Percentiles rank a stretch among this genome's conserved stretches.
These are phyloP conservation scores for Emericellopsis atlantica DNA, from an alignment of 2,329 filamentous ascomycete species.

Conservation along the genomic window DNA sequence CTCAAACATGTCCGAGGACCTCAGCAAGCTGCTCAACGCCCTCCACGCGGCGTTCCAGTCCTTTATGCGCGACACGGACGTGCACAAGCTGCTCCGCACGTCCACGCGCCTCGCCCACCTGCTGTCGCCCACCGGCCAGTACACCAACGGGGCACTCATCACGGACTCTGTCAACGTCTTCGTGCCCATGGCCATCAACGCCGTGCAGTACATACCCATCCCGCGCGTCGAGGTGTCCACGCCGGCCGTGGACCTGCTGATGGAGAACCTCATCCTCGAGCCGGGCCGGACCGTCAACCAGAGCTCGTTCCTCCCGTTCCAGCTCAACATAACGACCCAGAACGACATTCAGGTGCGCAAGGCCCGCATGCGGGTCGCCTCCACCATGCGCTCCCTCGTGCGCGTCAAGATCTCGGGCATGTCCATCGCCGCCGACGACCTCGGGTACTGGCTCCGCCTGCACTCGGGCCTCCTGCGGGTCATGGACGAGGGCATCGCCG, in stretches of 20 bases:
- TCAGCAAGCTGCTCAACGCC: slow-evolving; percentile 61
- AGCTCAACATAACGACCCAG: slow-evolving; percentile 66
- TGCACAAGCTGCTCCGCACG: slow-evolving; percentile 56
- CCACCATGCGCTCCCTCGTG: slow-evolving; percentile 55
- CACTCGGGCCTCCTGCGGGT: slow-evolving; percentile 66
- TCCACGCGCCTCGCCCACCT: slow-evolving; percentile 56
- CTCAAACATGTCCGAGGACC: slow-evolving; percentile 56
- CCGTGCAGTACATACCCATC: slow-evolving; percentile 79
- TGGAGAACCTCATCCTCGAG: slow-evolving; percentile 86
- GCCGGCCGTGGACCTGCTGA: slow-evolving; percentile 69
- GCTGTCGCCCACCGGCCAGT: slow-evolving; percentile 51
- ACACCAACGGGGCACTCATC: slow-evolving; percentile 59
- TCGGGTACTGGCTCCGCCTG: slow-evolving; percentile 80
- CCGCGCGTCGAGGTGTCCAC: slow-evolving; percentile 79
- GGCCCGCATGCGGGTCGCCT: slow-evolving; percentile 48
- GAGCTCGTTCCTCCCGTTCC: slow-evolving; percentile 81
- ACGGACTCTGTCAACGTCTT: slow-evolving; percentile 70
- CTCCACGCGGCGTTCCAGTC: slow-evolving; percentile 54
- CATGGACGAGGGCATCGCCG: slow-evolving; percentile 72
- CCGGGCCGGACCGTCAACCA: slow-evolving; percentile 74
- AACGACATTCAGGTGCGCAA: slow-evolving; percentile 83
- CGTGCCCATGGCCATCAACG: slow-evolving; percentile 62
- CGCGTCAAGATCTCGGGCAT: slow-evolving; percentile 73
- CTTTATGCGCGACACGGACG: slow-evolving; percentile 57
- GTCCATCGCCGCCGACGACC: slow-evolving; percentile 70